phyloP scores from a whole-genome alignment of 2,329 filamentous ascomycete genomes.

The Ophiocordyceps polyrhachis-furcata region DNA sequence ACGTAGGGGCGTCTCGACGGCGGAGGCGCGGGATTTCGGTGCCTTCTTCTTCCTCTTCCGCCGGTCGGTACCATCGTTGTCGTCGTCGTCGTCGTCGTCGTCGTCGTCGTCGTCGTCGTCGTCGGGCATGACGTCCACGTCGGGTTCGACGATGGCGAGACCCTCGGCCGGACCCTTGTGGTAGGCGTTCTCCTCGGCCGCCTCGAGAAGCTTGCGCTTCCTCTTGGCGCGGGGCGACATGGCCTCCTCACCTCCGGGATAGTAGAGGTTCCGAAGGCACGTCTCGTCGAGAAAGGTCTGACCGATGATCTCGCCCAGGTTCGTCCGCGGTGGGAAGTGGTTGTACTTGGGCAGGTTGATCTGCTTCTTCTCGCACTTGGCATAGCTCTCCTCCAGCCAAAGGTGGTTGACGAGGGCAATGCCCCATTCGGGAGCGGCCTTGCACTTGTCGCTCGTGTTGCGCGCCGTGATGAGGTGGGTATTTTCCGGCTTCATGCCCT shows the following conservation, averaged over 20 bases:
- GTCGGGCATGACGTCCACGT: conserved; percentile 26
- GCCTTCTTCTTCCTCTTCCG: conserved; percentile 6
- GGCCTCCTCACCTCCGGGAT: conserved; percentile 38
- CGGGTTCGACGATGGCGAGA: conserved; percentile 22
- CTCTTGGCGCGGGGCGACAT: conserved; percentile 23
- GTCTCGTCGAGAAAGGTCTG: conserved; percentile 61
- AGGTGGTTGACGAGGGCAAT: conserved; percentile 83
- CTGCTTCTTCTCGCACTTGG: conserved; percentile 60
- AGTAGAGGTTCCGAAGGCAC: conserved; percentile 46
- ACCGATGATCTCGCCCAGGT: conserved; percentile 81
- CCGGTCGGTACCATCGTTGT: conserved; percentile 2
- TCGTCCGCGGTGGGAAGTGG: conserved; percentile 75
- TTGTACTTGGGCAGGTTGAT: conserved; percentile 60
- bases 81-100: not conserved
- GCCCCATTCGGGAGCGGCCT: conserved; percentile 81
- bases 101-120: conserved; percentile 2
- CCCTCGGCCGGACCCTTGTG: conserved; percentile 27
- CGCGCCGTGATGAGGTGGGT: conserved; percentile 90
- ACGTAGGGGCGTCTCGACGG: conserved; percentile 21
- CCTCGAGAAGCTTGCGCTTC: conserved; percentile 30
- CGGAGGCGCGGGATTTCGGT: not conserved
- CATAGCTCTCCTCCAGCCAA: conserved; percentile 95
- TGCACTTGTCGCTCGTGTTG: conserved; percentile 77
- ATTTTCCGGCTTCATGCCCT: conserved; percentile 87
- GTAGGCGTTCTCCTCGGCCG: conserved; percentile 31